Evolutionary conservation across 305 asterid species (phyloP).

Genomic region (Fraxinus dipetala): DNA sequence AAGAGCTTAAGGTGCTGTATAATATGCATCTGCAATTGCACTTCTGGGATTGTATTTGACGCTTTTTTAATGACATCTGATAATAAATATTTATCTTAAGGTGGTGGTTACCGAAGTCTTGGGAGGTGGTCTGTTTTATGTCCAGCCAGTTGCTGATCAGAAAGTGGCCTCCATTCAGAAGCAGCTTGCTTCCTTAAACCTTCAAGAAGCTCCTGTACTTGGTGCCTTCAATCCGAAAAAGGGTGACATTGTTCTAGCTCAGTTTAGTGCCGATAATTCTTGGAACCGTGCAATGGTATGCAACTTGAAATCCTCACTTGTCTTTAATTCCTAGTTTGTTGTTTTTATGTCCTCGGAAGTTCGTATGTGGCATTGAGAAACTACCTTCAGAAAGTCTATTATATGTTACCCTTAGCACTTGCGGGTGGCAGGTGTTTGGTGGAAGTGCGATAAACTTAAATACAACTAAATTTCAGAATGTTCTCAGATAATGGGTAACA

Average conservation of each 20-base stretch:
- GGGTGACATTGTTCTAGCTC: constrained; percentile 89
- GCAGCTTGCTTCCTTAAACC: constrained; percentile 73
- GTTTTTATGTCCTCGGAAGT: neutral
- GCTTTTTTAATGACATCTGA: neutral
- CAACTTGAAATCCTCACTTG: neutral
- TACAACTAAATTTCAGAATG: neutral
- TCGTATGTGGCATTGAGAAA: neutral
- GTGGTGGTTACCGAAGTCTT: constrained; percentile 81
- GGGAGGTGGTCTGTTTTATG: constrained; percentile 90
- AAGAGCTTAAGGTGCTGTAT: constrained; percentile 71
- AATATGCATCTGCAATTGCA: neutral
- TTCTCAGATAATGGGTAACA: neutral
- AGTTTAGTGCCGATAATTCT: constrained; percentile 82
- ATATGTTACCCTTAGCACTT: neutral
- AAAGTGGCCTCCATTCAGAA: constrained; percentile 77
- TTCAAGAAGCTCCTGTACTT: constrained; percentile 80
- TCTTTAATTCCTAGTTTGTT: neutral
- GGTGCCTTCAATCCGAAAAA: constrained; percentile 86
- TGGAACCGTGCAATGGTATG: constrained; percentile 99
- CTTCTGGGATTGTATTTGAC: neutral
- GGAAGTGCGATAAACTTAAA: neutral
- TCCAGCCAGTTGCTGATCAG: constrained; percentile 80
- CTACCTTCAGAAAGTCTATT: neutral
- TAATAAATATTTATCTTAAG: constrained; percentile 36
- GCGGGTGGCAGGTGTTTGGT: neutral